Base-by-base conservation (phyloP, 345 rosid species). In the Gossypium australe region DNA sequence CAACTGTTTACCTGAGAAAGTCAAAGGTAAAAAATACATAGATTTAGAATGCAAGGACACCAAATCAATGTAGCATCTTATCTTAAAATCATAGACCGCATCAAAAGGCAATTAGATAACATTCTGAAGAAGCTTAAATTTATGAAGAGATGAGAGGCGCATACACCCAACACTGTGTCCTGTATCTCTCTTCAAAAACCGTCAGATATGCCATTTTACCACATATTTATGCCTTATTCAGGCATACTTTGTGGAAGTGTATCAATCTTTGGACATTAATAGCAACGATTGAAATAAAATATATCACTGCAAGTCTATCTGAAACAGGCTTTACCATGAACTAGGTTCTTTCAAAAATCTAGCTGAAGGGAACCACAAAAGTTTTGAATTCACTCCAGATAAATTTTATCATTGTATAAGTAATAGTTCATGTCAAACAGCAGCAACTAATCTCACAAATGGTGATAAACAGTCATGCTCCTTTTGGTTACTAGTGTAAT, bases 1-100 rank as follows among this genome's bases (percentile, higher is more conserved):
- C 86, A 83, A 77, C 85, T 83, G 38, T 89, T 86, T 4, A 92
- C 79, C 97, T 92, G 86, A 75, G 9, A 64, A 9, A 70, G 7
- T 38, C 59, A 62, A 68, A 14, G 47, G 29, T 70, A 16, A 16
- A 17, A 10, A 12, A 66, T 20, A 8, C 6, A 11, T 6, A 11
- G 11, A 2, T 65, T 44, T 44, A 34, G 41, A 34, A 34, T 34
- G 41, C 7, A 34, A 34, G 41, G 7, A 10, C 12, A 8, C n/a
- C 29, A 65, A 14, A 24, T 24, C 56, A 22, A 13, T 25, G 14
- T 67, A 48, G 1, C 7, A 25, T 34, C 45, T 62, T n/a, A 48
- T 11, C 71, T 48, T 22, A 48, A 67, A 48, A 24, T 55, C 38
- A 67, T 48, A 24, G 51, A 67, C 12, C 14, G 57, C 43, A 8